phyloP scores from a whole-genome alignment of 768 basidiomycete genomes.

The Lentinula sp. region DNA sequence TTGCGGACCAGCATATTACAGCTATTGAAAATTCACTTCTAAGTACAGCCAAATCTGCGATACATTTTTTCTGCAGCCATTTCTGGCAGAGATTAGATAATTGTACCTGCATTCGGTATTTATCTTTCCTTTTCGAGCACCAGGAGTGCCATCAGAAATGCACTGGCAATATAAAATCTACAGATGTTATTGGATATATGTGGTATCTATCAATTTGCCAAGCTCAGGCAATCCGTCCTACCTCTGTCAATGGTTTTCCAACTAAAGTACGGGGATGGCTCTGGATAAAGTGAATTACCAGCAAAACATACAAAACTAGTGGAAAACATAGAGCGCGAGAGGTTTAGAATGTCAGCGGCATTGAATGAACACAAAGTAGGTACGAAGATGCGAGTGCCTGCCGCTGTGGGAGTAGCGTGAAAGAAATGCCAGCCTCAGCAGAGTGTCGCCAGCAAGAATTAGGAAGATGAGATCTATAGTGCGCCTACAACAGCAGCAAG shows the following conservation, averaged over 20 bases:
- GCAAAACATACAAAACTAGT: neutral
- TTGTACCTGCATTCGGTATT: too few species aligned
- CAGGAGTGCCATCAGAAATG: too few species aligned
- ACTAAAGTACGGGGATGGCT: neutral
- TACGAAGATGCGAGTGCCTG: neutral
- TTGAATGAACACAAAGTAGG: neutral
- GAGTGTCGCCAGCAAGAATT: neutral
- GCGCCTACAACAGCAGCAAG: conserved; percentile 2
- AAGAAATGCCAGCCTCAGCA: neutral
- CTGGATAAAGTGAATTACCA: neutral
- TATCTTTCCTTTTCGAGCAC: too few species aligned
- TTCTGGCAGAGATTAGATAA: too few species aligned
- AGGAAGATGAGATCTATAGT: neutral
- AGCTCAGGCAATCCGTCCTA: too few species aligned
- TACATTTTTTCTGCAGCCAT: too few species aligned
- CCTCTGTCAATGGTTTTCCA: neutral
- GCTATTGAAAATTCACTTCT: too few species aligned
- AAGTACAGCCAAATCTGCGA: too few species aligned
- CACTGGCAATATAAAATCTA: too few species aligned
- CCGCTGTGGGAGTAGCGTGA: neutral
- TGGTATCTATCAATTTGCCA: too few species aligned
- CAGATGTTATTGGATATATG: too few species aligned
- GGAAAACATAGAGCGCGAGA: neutral
- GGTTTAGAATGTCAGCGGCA: neutral
- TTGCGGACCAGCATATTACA: too few species aligned